phyloP scores from a whole-genome alignment of 805 yeast species.

The Teunomyces pallodes region DNA sequence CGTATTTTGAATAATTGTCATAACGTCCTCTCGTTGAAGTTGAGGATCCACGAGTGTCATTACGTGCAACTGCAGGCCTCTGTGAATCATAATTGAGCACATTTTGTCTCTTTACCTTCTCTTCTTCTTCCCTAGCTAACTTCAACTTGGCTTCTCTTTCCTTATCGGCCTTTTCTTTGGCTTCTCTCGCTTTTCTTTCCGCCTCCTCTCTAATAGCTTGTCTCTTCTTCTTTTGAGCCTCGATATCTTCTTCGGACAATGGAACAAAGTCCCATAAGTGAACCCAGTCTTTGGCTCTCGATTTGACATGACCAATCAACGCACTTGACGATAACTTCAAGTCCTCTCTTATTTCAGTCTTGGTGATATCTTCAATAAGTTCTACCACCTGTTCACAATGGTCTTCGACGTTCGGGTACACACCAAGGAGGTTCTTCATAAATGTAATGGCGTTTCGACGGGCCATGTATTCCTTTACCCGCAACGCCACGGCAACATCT shows the following conservation, averaged over 20 bases:
- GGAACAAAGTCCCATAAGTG: constrained; percentile 57
- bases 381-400: constrained; percentile 56
- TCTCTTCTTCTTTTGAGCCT: constrained; percentile 20
- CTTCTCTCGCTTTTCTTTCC: constrained; percentile 13
- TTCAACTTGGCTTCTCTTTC: constrained; percentile 6
- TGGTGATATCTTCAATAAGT: constrained; percentile 46
- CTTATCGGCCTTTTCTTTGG: constrained; percentile 12
- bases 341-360: constrained; percentile 70
- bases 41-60: constrained; percentile 6
- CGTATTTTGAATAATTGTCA: constrained; percentile 29
- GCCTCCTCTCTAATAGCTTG: constrained; percentile 17
- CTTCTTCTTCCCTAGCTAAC: constrained; percentile 8
- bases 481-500: constrained; percentile 43
- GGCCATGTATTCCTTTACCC: constrained; percentile 65
- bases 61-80: constrained; percentile 9
- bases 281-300: constrained; percentile 51
- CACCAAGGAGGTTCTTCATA: constrained; percentile 59
- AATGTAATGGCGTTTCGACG: constrained; percentile 78
- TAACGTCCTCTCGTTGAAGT: constrained; percentile 24
- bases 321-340: constrained; percentile 75
- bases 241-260: constrained; percentile 43
- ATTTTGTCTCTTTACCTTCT: constrained; percentile 9
- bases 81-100: constrained; percentile 10
- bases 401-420: constrained; percentile 66
- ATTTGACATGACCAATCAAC: constrained; percentile 60